Conservation (phyloP, 768 basidiomycete genomes). For the Mycena venus region DNA sequence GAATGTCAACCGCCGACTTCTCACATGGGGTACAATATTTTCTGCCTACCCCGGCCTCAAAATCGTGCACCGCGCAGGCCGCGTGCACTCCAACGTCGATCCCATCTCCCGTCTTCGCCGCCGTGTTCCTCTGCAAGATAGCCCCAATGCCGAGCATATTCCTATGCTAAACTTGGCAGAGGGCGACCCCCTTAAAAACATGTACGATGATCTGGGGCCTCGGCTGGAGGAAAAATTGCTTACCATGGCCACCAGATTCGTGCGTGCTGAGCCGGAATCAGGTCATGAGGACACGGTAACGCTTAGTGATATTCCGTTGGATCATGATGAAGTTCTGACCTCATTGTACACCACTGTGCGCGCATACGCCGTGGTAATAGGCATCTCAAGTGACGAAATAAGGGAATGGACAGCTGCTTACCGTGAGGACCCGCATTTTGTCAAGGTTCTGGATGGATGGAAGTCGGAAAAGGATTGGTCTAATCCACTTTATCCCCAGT, state of each 20-base stretch:
- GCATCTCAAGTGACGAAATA: neutral
- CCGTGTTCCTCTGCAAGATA: neutral
- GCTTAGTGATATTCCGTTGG: neutral
- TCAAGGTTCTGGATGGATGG: neutral
- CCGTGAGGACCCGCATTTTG: neutral
- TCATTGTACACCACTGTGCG: neutral
- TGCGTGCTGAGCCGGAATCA: constrained; percentile 11
- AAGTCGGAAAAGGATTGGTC: neutral
- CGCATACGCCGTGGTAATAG: neutral
- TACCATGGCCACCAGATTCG: neutral
- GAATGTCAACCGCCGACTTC: neutral
- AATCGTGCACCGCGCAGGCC: constrained; percentile 47
- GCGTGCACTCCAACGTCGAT: constrained; percentile 49
- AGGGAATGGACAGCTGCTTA: neutral
- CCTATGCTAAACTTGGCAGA: neutral
- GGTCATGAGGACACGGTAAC: neutral
- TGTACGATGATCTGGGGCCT: neutral
- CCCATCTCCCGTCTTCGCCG: constrained; percentile 32
- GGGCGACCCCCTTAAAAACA: neutral
- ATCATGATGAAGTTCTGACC: neutral
- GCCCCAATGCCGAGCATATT: neutral
- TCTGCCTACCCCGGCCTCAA: constrained; percentile 43
- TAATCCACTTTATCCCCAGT: neutral
- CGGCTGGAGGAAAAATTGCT: neutral
- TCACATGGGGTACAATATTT: constrained; percentile 36